Evolutionary conservation across 2,329 filamentous ascomycete species (phyloP).

Genomic region (Pleurostoma richardsiae): DNA sequence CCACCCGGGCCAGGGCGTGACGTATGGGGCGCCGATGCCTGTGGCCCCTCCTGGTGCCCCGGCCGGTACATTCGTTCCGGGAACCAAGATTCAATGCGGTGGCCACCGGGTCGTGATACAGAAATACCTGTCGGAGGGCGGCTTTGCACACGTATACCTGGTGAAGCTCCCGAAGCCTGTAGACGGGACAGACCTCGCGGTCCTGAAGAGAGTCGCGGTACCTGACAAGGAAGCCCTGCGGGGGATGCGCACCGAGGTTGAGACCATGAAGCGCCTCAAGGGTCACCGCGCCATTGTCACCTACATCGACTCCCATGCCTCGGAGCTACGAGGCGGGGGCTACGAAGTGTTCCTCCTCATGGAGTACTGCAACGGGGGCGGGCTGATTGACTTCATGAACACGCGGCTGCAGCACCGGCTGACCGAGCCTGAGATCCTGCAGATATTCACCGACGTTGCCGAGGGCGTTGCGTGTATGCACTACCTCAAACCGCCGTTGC

Average conservation of each 20-base stretch:
- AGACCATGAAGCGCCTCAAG: conserved; percentile 99
- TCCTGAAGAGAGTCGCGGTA: conserved; percentile 92
- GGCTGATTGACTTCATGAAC: conserved; percentile 99
- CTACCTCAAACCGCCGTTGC: conserved; percentile 87
- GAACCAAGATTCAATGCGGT: conserved; percentile 95
- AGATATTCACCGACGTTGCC: conserved; percentile 93
- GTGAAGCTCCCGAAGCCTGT: conserved; percentile 77
- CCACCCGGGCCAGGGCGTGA: conserved; percentile 35
- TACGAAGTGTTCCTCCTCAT: conserved; percentile 98
- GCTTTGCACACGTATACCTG: conserved; percentile 97
- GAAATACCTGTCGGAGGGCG: conserved; percentile 95
- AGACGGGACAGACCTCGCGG: conserved; percentile 74
- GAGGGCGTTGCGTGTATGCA: conserved; percentile 99
- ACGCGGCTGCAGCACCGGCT: conserved; percentile 91
- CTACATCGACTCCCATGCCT: conserved; percentile 97
- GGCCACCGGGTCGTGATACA: conserved; percentile 90
- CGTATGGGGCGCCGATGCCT: conserved; percentile 37
- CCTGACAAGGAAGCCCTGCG: conserved; percentile 92
- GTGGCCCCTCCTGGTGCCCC: conserved; percentile 42
- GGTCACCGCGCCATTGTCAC: conserved; percentile 94
- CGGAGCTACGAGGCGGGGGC: conserved; percentile 83
- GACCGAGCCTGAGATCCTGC: conserved; percentile 94
- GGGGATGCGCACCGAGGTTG: conserved; percentile 96
- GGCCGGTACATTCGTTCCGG: conserved; percentile 85
- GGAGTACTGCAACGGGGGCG: conserved; percentile 94